phyloP scores from a whole-genome alignment of 768 basidiomycete genomes.

The Russula lepida region DNA sequence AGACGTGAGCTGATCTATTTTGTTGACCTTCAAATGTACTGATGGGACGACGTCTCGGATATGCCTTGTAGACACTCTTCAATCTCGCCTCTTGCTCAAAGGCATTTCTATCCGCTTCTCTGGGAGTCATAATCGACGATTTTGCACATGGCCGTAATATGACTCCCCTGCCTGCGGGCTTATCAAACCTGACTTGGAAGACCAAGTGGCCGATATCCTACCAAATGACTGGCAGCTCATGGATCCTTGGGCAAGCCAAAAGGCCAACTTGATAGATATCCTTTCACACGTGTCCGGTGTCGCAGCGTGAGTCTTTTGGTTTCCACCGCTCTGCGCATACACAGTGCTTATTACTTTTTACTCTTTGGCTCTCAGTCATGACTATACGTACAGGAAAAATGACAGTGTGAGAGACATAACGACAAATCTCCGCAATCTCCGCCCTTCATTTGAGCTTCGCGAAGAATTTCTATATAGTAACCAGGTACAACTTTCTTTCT shows the following conservation, averaged over 20 bases:
- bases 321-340: background rate
- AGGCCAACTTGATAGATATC: conserved; percentile 32
- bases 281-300: conserved; percentile 38
- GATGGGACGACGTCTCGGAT: background rate
- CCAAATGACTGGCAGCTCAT: conserved; percentile 33
- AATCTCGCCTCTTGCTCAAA: conserved; percentile 33
- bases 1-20: background rate
- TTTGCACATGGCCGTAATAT: conserved; percentile 30
- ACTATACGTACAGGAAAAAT: background rate
- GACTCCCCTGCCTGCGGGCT: conserved; percentile 28
- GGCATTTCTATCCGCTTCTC: conserved; percentile 32
- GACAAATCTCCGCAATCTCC: conserved; percentile 27
- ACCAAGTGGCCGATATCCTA: conserved; percentile 32
- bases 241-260: conserved; percentile 35
- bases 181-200: conserved; percentile 31
- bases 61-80: conserved; percentile 31
- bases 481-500: conserved; percentile 22
- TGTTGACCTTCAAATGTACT: background rate
- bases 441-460: conserved; percentile 32
- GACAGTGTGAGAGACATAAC: conserved; percentile 5
- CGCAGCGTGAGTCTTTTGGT: conserved; percentile 24
- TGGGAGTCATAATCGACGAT: conserved; percentile 38
- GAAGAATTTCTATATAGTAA: conserved; percentile 36
- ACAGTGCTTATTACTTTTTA: background rate
- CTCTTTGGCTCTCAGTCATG: conserved; percentile 3